phyloP scores from a whole-genome alignment of 257 asterid species.

The Petunia axillaris region DNA sequence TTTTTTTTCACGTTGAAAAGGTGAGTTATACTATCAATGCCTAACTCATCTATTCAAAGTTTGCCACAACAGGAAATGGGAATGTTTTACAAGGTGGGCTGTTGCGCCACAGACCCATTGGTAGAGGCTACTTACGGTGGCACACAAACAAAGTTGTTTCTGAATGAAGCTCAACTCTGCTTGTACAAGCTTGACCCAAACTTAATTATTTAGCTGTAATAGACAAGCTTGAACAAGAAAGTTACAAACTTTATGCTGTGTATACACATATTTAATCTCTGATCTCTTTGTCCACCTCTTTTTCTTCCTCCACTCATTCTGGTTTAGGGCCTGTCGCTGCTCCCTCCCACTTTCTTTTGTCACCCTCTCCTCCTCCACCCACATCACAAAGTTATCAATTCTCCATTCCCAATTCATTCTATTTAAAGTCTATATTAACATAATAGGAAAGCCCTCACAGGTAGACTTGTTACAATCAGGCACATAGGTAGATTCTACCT shows the following conservation, averaged over 20 bases:
- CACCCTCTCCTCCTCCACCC: not conserved
- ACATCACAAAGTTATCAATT: not conserved
- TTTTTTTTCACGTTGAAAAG: no score
- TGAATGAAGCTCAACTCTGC: no score
- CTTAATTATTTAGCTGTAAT: not conserved
- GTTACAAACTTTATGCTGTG: not conserved
- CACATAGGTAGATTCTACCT: not conserved
- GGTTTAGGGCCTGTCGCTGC: not conserved
- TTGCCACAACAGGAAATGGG: no score
- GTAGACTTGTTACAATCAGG: not conserved
- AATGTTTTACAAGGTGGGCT: no score
- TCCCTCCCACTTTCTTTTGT: not conserved
- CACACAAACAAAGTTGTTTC: no score
- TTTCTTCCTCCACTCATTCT: not conserved
- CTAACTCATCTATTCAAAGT: no score
- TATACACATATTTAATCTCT: constrained; percentile 5
- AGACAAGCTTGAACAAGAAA: not conserved
- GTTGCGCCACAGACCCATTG: no score
- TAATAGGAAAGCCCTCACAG: not conserved
- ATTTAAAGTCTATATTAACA: not conserved
- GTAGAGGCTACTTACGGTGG: no score
- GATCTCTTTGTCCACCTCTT: not conserved
- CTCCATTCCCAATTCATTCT: not conserved
- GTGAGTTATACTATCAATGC: no score
- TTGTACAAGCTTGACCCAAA: not conserved